Evolutionary conservation across 2,329 filamentous ascomycete species (phyloP).

Genomic region (Graphilbum sp.): DNA sequence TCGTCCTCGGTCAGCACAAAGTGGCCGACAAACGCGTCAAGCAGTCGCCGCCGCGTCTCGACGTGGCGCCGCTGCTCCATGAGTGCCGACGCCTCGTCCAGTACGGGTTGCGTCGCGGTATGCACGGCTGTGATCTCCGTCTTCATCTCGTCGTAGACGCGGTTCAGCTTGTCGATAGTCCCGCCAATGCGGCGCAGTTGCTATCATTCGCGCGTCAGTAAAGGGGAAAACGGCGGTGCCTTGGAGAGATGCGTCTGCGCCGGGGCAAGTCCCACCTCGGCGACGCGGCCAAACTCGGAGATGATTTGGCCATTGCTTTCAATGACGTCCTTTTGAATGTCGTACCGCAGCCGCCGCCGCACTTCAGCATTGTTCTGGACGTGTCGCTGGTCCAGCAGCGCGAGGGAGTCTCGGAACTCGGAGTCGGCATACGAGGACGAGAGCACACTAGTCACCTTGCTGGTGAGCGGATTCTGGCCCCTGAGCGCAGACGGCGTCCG

Average conservation of each 20-base stretch:
- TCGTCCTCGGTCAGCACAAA: slow-evolving; percentile 79
- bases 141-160: slow-evolving; percentile 66
- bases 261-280: slow-evolving; percentile 66
- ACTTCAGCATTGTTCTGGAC: slow-evolving; percentile 62
- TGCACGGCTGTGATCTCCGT: slow-evolving; percentile 60
- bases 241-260: too few relatives aligned
- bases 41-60: slow-evolving; percentile 63
- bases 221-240: not conserved
- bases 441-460: slow-evolving; percentile 69
- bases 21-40: slow-evolving; percentile 62
- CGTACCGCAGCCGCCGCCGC: slow-evolving; percentile 61
- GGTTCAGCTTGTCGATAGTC: slow-evolving; percentile 64
- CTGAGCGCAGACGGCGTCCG: slow-evolving; percentile 17
- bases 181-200: slow-evolving; percentile 75
- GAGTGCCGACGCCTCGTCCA: slow-evolving; percentile 62
- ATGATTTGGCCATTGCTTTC: slow-evolving; percentile 83
- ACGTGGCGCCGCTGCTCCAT: slow-evolving; percentile 57
- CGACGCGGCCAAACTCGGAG: slow-evolving; percentile 73
- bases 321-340: slow-evolving; percentile 84
- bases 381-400: slow-evolving; percentile 56
- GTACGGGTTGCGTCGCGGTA: slow-evolving; percentile 53
- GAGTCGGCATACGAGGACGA: slow-evolving; percentile 86
- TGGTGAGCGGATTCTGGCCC: slow-evolving; percentile 51
- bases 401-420: slow-evolving; percentile 74
- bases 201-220: slow-evolving; percentile 25